Evolutionary conservation across 345 rosid genomes (phyloP), one percentile per base, ranked within the genome.

Genomic region (Mercurialis annua): DNA sequence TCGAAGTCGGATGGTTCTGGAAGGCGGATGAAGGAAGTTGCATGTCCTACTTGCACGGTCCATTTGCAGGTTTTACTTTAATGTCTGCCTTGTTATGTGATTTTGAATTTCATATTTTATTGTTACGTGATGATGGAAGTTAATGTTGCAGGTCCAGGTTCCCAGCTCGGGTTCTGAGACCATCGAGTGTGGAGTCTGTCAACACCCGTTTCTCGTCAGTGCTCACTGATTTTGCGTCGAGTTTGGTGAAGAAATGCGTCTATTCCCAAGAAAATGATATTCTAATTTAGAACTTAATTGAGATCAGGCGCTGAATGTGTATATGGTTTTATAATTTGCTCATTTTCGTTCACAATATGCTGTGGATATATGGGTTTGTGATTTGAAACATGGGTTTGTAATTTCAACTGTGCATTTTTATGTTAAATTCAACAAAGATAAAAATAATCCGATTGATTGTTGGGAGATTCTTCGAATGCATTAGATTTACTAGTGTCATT

Each of bases 151-250:
- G 99, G 97, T 95, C 58, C 99, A 95, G 79, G 96, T 95, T 74
- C 99, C 99, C 36, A 83, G 83, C 87, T 92, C 98, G 26, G 99
- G 99, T 68, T 90, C 99, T 20, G 94, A 95, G 82, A 92, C 96
- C 31, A 90, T 95, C n/a, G 99, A 95, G 77, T 95, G 99, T 36
- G 97, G 98, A 54, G 98, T 94, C 67, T 94, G 98, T 79, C 99
- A 91, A 81, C 95, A 84, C 54, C 93, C 99, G 48, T 94, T 94
- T 80, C 97, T 89, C 18, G 96, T 94, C 31, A 85, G 92, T 75
- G 96, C 98, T 31, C 86, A 86, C 81, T 94, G 77, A 86, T 40
- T 30, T 6, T 17, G 40, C 24, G 21, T 49, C 49, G 16, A 3
- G 20, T 36, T 31, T 64, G 9, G 23, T 21, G 34, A 20, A 5